phyloP scores from a whole-genome alignment of 2,329 filamentous ascomycete species.

The Cladosporium oxysporum region DNA sequence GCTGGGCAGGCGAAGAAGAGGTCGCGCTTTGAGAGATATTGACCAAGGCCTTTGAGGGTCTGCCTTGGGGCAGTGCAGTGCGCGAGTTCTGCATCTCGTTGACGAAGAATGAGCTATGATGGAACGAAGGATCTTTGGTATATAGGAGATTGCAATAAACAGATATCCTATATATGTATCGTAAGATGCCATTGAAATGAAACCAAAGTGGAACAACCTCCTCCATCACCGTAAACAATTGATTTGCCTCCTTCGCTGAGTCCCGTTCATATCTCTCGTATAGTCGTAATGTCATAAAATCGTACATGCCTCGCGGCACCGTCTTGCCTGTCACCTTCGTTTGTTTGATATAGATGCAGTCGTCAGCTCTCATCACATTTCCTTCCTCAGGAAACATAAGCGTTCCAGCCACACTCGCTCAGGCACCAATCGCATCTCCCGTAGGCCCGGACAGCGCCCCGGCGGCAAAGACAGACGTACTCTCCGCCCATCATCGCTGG shows the following conservation, averaged over 20 bases:
- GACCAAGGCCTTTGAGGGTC: background rate
- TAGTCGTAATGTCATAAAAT: constrained; percentile 21
- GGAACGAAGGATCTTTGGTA: background rate
- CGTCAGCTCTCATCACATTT: background rate
- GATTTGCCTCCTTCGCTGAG: background rate
- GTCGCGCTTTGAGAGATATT: background rate
- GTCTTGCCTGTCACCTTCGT: constrained; percentile 11
- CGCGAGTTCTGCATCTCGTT: background rate
- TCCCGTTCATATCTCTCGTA: background rate
- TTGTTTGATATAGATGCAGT: constrained; percentile 8
- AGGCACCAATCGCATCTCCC: constrained; percentile 47
- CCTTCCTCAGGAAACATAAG: constrained; percentile 9
- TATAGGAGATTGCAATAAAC: background rate
- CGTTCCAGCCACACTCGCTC: constrained; percentile 43
- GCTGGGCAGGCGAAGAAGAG: constrained; percentile 3
- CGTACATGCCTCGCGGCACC: constrained; percentile 33
- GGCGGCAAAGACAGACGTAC: constrained; percentile 36
- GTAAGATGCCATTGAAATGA: background rate
- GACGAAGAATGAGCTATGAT: background rate
- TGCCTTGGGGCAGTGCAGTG: background rate
- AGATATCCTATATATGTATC: background rate
- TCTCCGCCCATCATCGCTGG: constrained; percentile 23
- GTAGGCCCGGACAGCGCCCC: constrained; percentile 42
- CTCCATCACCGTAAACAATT: background rate
- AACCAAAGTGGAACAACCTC: background rate